These are phyloP conservation scores for Calonectria henricotiae DNA, from an alignment of 2,329 filamentous ascomycete species.

Conservation along the genomic window DNA sequence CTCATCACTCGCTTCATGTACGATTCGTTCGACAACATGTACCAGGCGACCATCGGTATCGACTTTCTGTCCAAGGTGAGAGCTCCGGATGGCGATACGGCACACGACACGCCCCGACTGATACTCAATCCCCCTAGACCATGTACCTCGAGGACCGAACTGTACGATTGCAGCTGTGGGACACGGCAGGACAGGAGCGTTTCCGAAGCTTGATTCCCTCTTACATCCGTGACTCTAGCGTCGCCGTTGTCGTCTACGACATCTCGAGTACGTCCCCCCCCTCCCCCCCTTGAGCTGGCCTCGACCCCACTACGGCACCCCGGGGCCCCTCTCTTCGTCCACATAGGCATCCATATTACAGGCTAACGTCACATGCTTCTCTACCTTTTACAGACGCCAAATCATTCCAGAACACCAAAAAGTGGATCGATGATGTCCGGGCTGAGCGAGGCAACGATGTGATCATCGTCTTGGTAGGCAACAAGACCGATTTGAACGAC, in stretches of 20 bases:
- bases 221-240: slow-evolving; percentile 98
- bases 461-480: slow-evolving; percentile 97
- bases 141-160: slow-evolving; percentile 99
- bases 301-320: slow-evolving; percentile 44
- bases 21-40: slow-evolving; percentile 99
- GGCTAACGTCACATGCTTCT: slow-evolving; percentile 43
- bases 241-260: slow-evolving; percentile 98
- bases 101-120: slow-evolving; percentile 41
- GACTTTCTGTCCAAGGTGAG: slow-evolving; percentile 97
- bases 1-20: slow-evolving; percentile 99
- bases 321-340: slow-evolving; percentile 32
- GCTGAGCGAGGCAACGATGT: slow-evolving; percentile 98
- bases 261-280: slow-evolving; percentile 79
- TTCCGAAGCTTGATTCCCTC: slow-evolving; percentile 98
- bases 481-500: slow-evolving; percentile 99
- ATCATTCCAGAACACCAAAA: slow-evolving; percentile 98
- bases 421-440: slow-evolving; percentile 99
- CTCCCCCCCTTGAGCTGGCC: slow-evolving; percentile 36
- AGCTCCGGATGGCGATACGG: slow-evolving; percentile 32
- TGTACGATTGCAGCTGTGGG: slow-evolving; percentile 97
- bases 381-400: slow-evolving; percentile 77
- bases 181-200: slow-evolving; percentile 97
- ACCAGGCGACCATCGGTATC: slow-evolving; percentile 99
- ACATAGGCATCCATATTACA: slow-evolving; percentile 32
- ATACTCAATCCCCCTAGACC: slow-evolving; percentile 68